Evolutionary conservation across 805 yeast species (phyloP).

Genomic region (Lipomyces mesembrius): DNA sequence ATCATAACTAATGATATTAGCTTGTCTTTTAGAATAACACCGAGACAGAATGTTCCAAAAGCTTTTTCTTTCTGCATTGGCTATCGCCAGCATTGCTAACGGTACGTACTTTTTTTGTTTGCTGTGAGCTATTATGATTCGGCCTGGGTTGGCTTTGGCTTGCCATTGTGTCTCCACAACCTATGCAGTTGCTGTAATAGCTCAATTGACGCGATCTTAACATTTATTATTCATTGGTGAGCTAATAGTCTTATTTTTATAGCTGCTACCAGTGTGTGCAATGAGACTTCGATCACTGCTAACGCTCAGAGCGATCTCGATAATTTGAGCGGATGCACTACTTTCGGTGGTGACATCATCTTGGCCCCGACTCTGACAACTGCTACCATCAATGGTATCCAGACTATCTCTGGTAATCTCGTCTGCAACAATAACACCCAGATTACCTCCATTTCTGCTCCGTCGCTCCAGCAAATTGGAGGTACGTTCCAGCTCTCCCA

Average conservation of each 20-base stretch:
- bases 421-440: conserved; percentile 65
- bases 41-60: conserved; percentile 19
- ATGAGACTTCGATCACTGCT: conserved; percentile 62
- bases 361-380: conserved; percentile 59
- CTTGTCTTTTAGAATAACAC: neutral
- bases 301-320: conserved; percentile 82
- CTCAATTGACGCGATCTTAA: neutral
- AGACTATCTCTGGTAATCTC: conserved; percentile 79
- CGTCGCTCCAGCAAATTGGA: conserved; percentile 72
- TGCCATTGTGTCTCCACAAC: neutral
- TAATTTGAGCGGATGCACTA: conserved; percentile 69
- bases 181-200: neutral
- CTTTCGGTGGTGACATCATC: conserved; percentile 77
- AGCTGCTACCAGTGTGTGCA: conserved; percentile 22
- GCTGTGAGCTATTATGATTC: neutral
- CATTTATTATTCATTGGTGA: neutral
- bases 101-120: conserved; percentile 24
- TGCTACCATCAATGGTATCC: conserved; percentile 65
- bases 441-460: conserved; percentile 73
- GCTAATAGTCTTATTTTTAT: neutral
- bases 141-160: neutral
- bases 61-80: conserved; percentile 24
- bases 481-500: conserved; percentile 66
- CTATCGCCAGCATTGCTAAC: conserved; percentile 29
- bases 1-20: neutral